Evolutionary conservation across 148 eudicot genomes (phyloP).

Genomic region (Vaccinium macrocarpon): DNA sequence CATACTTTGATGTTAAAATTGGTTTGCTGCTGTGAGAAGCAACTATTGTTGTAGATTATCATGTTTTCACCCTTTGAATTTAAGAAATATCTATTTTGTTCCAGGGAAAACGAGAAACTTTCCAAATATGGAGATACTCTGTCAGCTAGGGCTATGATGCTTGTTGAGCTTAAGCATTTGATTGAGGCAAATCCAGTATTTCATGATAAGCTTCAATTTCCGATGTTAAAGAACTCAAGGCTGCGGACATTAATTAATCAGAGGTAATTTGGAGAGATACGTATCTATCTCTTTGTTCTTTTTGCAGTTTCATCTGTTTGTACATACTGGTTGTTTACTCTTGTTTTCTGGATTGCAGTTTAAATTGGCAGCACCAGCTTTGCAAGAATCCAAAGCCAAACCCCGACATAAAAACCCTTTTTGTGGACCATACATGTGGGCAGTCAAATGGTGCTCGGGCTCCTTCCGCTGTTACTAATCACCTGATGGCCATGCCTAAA

Average conservation of each 20-base stretch:
- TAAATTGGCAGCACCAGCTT: conserved; percentile 90
- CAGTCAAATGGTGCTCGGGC: conserved; percentile 66
- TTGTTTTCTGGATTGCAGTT: conserved; percentile 40
- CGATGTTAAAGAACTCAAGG: conserved; percentile 65
- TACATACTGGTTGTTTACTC: background rate
- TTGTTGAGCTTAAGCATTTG: conserved; percentile 67
- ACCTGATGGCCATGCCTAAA: conserved; percentile 6
- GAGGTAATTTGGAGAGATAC: conserved; percentile 37
- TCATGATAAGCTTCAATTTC: conserved; percentile 69
- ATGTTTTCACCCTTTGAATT: background rate
- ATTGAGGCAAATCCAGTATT: conserved; percentile 84
- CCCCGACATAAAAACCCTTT: conserved; percentile 76
- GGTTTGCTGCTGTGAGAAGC: background rate
- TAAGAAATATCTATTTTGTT: background rate
- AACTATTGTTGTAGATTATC: background rate
- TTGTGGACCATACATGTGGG: conserved; percentile 80
- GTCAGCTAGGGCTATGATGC: conserved; percentile 68
- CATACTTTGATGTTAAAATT: background rate
- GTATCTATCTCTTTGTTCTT: background rate
- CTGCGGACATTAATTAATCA: conserved; percentile 72
- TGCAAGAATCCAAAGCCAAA: conserved; percentile 72
- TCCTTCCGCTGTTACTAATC: conserved; percentile 55
- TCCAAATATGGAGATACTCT: conserved; percentile 70
- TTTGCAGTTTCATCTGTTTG: background rate
- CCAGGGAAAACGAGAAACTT: conserved; percentile 66